A percentile compares a stretch with the other conserved stretches of the same genome.
phyloP scores from a whole-genome alignment of 1,139 yeast genomes.

The Kurtzmaniella quercitrusa region DNA sequence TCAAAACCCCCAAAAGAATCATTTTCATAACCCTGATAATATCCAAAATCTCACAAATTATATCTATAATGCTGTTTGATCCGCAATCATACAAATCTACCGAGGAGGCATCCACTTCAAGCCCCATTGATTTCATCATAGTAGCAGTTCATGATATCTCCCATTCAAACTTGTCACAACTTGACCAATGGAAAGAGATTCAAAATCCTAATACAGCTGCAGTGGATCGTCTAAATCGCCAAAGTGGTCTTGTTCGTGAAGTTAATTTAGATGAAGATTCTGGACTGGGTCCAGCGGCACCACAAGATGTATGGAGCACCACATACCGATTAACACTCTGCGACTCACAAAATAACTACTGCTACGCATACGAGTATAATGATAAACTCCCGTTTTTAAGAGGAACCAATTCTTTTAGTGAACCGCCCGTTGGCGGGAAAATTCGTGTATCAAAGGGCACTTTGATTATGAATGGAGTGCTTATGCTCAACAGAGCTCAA shows the following conservation, averaged over 20 bases:
- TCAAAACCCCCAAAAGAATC: no score
- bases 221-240: slow-evolving; percentile 31
- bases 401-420: slow-evolving; percentile 11
- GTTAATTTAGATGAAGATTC: slow-evolving; percentile 20
- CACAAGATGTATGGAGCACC: slow-evolving; percentile 10
- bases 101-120: slow-evolving; percentile 11
- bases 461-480: slow-evolving; percentile 28
- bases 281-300: slow-evolving; percentile 1
- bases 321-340: slow-evolving; percentile 33
- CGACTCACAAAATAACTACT: slow-evolving; percentile 28
- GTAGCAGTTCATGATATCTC: slow-evolving; percentile 35
- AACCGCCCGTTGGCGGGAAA: slow-evolving; percentile 38
- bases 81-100: slow-evolving; percentile 14
- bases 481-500: slow-evolving; percentile 25
- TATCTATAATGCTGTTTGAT: slow-evolving; percentile 13
- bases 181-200: slow-evolving; percentile 38
- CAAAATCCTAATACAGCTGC: slow-evolving; percentile 39
- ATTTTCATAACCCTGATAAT: no score
- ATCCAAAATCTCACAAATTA: neutral
- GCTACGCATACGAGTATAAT: slow-evolving; percentile 38
- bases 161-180: slow-evolving; percentile 28
- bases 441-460: slow-evolving; percentile 32
- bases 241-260: slow-evolving; percentile 26
- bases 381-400: slow-evolving; percentile 32
- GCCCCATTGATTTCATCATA: slow-evolving; percentile 25